phyloP scores from a whole-genome alignment of 2,329 filamentous ascomycete genomes.

The Delphinella strobiligena region DNA sequence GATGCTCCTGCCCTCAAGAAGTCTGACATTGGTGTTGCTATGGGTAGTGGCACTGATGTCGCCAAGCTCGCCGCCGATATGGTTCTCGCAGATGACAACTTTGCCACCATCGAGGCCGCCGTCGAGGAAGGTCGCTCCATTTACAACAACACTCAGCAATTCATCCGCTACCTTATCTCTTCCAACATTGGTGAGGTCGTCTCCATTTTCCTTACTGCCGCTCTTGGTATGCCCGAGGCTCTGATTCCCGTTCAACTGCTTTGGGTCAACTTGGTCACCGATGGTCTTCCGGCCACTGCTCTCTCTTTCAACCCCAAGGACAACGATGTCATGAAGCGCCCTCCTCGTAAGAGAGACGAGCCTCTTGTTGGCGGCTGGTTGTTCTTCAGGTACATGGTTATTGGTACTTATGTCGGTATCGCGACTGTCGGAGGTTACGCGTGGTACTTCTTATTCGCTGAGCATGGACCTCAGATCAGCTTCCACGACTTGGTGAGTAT shows the following conservation, averaged over 20 bases:
- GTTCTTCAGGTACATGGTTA: slow-evolving; percentile 94
- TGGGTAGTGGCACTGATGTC: slow-evolving; percentile 96
- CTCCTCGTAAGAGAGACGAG: slow-evolving; percentile 85
- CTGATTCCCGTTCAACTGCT: slow-evolving; percentile 93
- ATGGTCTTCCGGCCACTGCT: slow-evolving; percentile 90
- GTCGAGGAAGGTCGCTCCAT: slow-evolving; percentile 96
- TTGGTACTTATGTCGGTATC: slow-evolving; percentile 86
- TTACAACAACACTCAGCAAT: slow-evolving; percentile 99
- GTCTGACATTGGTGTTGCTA: slow-evolving; percentile 95
- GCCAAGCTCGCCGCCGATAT: slow-evolving; percentile 95
- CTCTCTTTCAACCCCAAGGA: slow-evolving; percentile 98
- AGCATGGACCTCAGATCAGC: slow-evolving; percentile 75
- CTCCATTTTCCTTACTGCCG: slow-evolving; percentile 95
- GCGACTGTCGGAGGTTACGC: slow-evolving; percentile 95
- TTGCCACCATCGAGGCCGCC: slow-evolving; percentile 90
- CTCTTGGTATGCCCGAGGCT: slow-evolving; percentile 93
- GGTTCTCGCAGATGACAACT: slow-evolving; percentile 98
- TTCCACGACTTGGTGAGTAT: slow-evolving; percentile 65
- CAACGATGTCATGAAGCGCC: slow-evolving; percentile 91
- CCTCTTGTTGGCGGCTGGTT: slow-evolving; percentile 87
- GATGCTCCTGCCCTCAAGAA: slow-evolving; percentile 97
- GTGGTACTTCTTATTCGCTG: slow-evolving; percentile 99
- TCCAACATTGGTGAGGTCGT: slow-evolving; percentile 99
- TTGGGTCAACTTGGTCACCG: slow-evolving; percentile 97
- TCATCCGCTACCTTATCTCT: slow-evolving; percentile 97